A percentile compares a stretch with the other conserved stretches of the same genome.
These are phyloP conservation scores for Monosporozyma siamensis DNA, from an alignment of 805 yeast species.

Conservation along the genomic window DNA sequence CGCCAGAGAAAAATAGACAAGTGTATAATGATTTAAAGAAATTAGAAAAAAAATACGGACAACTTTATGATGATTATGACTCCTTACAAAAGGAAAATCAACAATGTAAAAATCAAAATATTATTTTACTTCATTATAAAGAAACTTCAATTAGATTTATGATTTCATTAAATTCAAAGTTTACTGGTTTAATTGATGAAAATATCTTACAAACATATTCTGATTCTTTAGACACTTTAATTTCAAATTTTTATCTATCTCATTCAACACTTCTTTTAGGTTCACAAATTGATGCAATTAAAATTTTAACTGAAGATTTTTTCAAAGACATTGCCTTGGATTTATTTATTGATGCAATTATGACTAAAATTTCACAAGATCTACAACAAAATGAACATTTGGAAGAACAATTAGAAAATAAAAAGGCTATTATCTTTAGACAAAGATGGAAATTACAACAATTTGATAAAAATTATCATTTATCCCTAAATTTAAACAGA, in stretches of 20 bases:
- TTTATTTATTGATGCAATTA: conserved; percentile 1
- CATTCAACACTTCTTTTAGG: not conserved
- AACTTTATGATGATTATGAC: not conserved
- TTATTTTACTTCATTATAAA: conserved; percentile 4
- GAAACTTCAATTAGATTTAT: conserved; percentile 5
- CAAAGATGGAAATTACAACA: not conserved
- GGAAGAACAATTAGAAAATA: not conserved
- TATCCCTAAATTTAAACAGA: not conserved
- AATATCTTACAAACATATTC: conserved; percentile 1
- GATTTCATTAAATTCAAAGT: conserved; percentile 1
- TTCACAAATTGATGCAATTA: conserved; percentile 1
- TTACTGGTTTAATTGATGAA: conserved; percentile 2
- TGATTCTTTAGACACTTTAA: conserved; percentile 2
- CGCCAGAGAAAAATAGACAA: not conserved
- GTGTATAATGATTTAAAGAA: not conserved
- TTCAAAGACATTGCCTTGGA: not conserved
- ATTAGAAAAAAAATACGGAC: not conserved
- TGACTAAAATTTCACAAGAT: not conserved
- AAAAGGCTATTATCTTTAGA: not conserved
- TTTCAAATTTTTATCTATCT: not conserved
- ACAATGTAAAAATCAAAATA: not conserved
- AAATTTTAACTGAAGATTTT: conserved; percentile 1
- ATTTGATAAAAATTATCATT: not conserved
- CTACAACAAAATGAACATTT: conserved; percentile 4
- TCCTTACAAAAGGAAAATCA: not conserved